phyloP scores from a whole-genome alignment of 768 basidiomycete genomes.

The Mrakia gelida region DNA sequence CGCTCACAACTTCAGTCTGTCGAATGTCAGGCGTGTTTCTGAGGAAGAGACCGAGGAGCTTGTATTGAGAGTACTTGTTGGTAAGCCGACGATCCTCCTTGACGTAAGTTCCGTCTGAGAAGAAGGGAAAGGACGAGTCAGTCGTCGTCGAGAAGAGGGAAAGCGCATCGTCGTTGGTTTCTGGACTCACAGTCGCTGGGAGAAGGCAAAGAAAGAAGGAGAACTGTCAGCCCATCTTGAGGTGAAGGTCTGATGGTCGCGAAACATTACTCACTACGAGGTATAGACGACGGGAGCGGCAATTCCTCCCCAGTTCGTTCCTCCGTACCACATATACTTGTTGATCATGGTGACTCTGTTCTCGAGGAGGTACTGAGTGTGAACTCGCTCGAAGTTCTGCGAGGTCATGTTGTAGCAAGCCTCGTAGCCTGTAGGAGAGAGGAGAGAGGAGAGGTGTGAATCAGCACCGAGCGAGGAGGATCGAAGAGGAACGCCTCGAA shows the following conservation, averaged over 20 bases:
- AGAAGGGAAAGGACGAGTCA: not conserved
- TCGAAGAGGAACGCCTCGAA: too few relatives aligned
- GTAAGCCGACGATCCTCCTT: not conserved
- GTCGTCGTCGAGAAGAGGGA: not conserved
- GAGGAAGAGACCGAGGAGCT: conserved; percentile 18
- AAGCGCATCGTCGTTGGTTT: too few relatives aligned
- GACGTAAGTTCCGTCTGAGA: not conserved
- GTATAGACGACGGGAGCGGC: conserved; percentile 58
- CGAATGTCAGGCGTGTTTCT: not conserved
- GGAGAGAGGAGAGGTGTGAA: too few relatives aligned
- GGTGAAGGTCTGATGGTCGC: too few relatives aligned
- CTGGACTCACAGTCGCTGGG: too few relatives aligned
- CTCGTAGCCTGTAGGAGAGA: conserved; percentile 11
- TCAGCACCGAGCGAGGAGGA: too few relatives aligned
- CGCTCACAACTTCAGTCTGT: conserved; percentile 11
- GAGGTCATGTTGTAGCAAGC: conserved; percentile 18
- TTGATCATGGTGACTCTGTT: conserved; percentile 75
- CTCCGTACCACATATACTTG: conserved; percentile 72
- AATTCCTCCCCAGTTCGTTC: conserved; percentile 78
- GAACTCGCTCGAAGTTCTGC: conserved; percentile 51
- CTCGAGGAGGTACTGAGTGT: conserved; percentile 60
- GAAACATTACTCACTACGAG: conserved; percentile 54
- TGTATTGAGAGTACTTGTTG: not conserved
- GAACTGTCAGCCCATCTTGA: too few relatives aligned
- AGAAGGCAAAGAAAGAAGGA: too few relatives aligned